Percentiles rank a stretch among this genome's conserved stretches.
Conservation (phyloP, 2,329 filamentous ascomycete species). For the Emmonsia crescens region DNA sequence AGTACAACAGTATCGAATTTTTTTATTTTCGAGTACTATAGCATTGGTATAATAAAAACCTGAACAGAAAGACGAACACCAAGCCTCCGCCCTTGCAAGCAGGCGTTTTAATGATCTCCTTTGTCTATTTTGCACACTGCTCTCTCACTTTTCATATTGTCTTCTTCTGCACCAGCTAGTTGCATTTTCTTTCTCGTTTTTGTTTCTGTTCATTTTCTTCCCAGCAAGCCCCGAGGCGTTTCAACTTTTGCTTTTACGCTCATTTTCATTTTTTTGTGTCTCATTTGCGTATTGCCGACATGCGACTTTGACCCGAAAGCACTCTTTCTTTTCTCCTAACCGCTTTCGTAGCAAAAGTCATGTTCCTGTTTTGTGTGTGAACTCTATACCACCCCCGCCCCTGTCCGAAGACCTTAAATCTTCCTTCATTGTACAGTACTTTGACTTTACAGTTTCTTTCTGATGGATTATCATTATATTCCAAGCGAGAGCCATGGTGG, state of each 20-base stretch:
- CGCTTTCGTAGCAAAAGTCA: not conserved
- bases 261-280: not conserved
- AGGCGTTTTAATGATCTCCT: not conserved
- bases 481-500: not conserved
- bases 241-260: not conserved
- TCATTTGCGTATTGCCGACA: not conserved
- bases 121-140: not conserved
- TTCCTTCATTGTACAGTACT: constrained; percentile 5
- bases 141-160: not conserved
- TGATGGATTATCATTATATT: not conserved
- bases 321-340: not conserved
- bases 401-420: not conserved
- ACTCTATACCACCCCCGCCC: not conserved
- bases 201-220: not conserved
- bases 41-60: not conserved
- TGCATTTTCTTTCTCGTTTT: not conserved
- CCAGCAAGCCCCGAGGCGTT: not conserved
- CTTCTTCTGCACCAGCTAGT: not conserved
- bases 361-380: not conserved
- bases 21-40: constrained; percentile 1
- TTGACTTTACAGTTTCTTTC: not conserved
- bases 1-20: not conserved
- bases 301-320: not conserved
- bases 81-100: not conserved
- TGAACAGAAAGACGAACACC: not conserved